Conservation (phyloP, 345 rosid species). For the Salix caprea region DNA sequence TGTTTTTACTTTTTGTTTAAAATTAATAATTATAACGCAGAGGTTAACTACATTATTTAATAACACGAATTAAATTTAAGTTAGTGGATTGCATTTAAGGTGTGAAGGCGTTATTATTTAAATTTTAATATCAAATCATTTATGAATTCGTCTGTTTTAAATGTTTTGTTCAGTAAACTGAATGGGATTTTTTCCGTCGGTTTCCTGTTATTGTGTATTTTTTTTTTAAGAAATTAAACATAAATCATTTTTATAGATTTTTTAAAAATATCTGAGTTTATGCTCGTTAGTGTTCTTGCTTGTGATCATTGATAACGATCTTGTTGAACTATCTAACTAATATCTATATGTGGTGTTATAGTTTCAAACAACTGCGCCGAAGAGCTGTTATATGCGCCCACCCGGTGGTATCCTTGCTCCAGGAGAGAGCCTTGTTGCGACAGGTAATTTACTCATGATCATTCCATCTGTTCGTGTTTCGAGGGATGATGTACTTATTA, state of each 20-base stretch:
- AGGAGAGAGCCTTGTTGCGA: conserved; percentile 29
- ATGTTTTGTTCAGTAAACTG: not conserved
- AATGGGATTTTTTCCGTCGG: not conserved
- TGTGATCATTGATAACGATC: not conserved
- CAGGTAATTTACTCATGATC: conserved; percentile 13
- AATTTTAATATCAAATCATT: not conserved
- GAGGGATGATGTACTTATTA: not conserved
- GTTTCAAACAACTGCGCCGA: conserved; percentile 36
- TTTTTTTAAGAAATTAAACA: not conserved
- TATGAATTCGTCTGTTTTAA: not conserved
- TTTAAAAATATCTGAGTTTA: not conserved
- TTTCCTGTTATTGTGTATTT: not conserved
- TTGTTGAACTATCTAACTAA: not conserved
- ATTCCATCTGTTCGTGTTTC: not conserved
- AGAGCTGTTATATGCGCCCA: conserved; percentile 34
- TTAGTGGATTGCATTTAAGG: not conserved
- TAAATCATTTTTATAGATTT: not conserved
- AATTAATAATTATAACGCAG: not conserved
- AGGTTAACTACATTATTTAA: not conserved
- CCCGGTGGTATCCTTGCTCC: conserved; percentile 35
- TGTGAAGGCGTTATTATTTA: not conserved
- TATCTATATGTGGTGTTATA: not conserved
- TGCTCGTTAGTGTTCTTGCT: not conserved
- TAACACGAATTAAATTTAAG: not conserved
- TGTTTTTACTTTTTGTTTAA: not conserved